A percentile compares a stretch with the other conserved stretches of the same genome.
These are phyloP conservation scores for Mycoemilia scoparia DNA, from an alignment of 192 early-diverging fungal species.

Conservation along the genomic window DNA sequence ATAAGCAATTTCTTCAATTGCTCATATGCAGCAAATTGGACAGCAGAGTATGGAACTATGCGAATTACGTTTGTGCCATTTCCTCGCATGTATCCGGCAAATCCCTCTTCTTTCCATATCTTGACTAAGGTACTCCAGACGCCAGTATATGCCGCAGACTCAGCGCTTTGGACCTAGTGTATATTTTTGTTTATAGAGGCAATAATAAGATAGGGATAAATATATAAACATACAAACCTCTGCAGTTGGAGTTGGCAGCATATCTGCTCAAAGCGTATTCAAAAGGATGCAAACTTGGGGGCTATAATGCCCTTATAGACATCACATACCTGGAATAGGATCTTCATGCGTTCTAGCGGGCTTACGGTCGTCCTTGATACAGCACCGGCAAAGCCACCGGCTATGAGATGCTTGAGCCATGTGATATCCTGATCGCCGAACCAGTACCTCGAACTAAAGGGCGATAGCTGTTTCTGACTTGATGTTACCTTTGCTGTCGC, in stretches of 20 bases:
- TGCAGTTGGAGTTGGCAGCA: background rate
- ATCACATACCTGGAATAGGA: constrained; percentile 53
- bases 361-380: constrained; percentile 63
- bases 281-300: background rate
- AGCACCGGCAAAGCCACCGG: constrained; percentile 58
- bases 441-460: constrained; percentile 33
- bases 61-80: constrained; percentile 74
- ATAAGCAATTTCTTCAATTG: constrained; percentile 54
- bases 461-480: too few relatives aligned
- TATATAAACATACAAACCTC: background rate
- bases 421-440: constrained; percentile 31
- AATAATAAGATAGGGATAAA: constrained; percentile 2
- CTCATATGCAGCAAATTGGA: constrained; percentile 68
- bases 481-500: too few relatives aligned
- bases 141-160: constrained; percentile 48
- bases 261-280: background rate
- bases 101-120: constrained; percentile 64
- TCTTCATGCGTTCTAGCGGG: constrained; percentile 70
- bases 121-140: constrained; percentile 49
- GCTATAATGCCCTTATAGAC: background rate
- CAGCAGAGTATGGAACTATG: constrained; percentile 65
- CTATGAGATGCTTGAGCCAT: constrained; percentile 53
- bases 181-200: too few relatives aligned
- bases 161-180: too few relatives aligned
- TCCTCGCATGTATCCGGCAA: constrained; percentile 52